These are phyloP conservation scores for Diaporthe sp. DNA, from an alignment of 2,329 filamentous ascomycete genomes.

Conservation along the genomic window DNA sequence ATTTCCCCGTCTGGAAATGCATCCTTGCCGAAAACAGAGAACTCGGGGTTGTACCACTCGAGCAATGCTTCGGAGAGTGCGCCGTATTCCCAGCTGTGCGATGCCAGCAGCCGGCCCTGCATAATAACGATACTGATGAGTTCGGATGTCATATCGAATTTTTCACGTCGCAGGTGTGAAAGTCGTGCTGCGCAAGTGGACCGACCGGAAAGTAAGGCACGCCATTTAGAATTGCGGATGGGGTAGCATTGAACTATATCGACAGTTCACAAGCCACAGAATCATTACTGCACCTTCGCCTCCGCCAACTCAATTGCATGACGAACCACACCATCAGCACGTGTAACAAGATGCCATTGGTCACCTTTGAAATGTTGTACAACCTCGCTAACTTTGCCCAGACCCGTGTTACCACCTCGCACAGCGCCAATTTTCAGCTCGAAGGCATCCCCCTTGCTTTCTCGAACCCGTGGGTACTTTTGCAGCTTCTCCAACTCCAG, in stretches of 20 bases:
- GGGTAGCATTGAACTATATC: background rate
- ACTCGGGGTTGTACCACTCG: background rate
- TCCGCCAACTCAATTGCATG: background rate
- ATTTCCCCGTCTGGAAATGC: background rate
- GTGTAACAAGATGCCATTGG: background rate
- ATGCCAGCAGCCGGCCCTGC: background rate
- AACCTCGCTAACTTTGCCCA: background rate
- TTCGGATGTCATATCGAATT: background rate
- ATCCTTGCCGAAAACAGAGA: background rate
- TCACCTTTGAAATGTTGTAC: background rate
- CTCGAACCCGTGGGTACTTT: background rate
- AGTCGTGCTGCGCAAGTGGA: background rate
- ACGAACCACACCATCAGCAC: background rate
- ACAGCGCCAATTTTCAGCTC: background rate
- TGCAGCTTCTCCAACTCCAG: background rate
- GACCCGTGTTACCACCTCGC: background rate
- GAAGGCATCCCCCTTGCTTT: background rate
- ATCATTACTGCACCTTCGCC: background rate
- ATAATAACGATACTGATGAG: background rate
- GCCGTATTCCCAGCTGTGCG: constrained; percentile 17
- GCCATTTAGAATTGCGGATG: background rate
- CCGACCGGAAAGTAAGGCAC: background rate
- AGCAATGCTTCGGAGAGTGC: background rate
- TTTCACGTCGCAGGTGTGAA: background rate
- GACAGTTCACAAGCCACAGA: background rate